Conservation (phyloP, 805 yeast genomes). For the Grigorovia humatica region DNA sequence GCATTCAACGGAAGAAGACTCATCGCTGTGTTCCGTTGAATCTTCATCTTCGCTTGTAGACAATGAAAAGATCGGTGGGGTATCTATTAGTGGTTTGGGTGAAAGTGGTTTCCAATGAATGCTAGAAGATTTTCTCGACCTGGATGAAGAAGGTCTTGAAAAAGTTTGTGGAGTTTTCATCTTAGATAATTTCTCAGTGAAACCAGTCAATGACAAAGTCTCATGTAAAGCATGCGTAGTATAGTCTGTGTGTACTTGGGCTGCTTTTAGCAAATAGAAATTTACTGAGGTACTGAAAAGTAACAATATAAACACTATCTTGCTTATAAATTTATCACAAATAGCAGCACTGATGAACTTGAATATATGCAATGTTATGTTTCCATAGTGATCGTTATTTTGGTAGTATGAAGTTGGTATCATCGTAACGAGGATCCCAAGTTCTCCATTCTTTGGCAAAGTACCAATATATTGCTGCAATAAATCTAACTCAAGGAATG, state of each 20-base stretch:
- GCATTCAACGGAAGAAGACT: conserved; percentile 9
- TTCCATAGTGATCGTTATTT: conserved; percentile 26
- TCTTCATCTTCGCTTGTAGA: conserved; percentile 9
- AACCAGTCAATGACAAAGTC: not conserved
- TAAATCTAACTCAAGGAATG: conserved; percentile 32
- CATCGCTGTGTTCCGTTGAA: conserved; percentile 22
- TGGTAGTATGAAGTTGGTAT: conserved; percentile 47
- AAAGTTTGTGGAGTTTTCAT: not conserved
- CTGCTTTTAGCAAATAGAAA: conserved; percentile 75
- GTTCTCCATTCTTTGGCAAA: not conserved
- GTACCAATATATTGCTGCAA: not conserved
- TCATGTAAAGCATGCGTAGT: conserved; percentile 20
- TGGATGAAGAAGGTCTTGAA: not conserved
- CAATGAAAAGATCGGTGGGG: conserved; percentile 3
- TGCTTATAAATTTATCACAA: conserved; percentile 70
- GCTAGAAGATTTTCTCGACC: not conserved
- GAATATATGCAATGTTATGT: conserved; percentile 31
- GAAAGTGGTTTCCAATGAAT: not conserved
- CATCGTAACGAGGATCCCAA: conserved; percentile 34
- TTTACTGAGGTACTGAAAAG: conserved; percentile 71
- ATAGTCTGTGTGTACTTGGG: conserved; percentile 49
- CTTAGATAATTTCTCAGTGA: not conserved
- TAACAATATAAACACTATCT: conserved; percentile 61
- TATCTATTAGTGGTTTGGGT: not conserved
- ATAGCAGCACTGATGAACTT: conserved; percentile 56